A percentile compares a stretch with the other conserved stretches of the same genome.
These are phyloP conservation scores for Auricularia cornea DNA, from an alignment of 768 basidiomycete species.

Conservation along the genomic window DNA sequence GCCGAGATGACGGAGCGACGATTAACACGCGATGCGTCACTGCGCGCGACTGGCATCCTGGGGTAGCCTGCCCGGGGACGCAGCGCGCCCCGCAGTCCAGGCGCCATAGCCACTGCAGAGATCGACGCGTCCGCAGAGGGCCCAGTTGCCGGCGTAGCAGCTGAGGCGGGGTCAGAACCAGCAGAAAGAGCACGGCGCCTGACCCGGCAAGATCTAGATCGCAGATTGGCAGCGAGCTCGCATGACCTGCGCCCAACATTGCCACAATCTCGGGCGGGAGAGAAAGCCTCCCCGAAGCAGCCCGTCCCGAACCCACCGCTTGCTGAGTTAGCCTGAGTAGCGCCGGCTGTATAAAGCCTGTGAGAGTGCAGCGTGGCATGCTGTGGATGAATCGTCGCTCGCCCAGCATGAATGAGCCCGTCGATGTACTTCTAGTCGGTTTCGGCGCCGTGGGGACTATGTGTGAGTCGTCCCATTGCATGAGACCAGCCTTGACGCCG, in stretches of 20 bases:
- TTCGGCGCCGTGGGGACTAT: slow-evolving; percentile 60
- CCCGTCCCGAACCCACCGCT: too few species aligned
- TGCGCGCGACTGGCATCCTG: too few species aligned
- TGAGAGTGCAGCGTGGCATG: too few species aligned
- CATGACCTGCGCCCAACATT: neutral
- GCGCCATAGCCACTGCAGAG: too few species aligned
- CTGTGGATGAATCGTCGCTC: neutral
- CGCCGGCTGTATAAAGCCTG: neutral
- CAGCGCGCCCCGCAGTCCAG: too few species aligned
- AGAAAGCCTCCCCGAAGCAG: neutral
- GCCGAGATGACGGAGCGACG: too few species aligned
- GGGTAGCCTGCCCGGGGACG: too few species aligned
- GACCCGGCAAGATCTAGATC: neutral
- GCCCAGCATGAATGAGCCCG: neutral
- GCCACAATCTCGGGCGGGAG: neutral
- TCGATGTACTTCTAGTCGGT: slow-evolving; percentile 6
- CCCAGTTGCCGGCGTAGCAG: too few species aligned
- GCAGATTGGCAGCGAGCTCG: neutral
- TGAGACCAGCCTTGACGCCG: neutral
- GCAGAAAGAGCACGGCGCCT: neutral
- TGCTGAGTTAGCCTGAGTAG: too few species aligned
- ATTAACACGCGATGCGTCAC: too few species aligned
- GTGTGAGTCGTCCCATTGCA: slow-evolving; percentile 34
- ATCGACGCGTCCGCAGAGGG: too few species aligned
- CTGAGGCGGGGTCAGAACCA: too few species aligned